Base-by-base conservation (phyloP, 305 asterid genomes). In the Nicotiana rustica region DNA sequence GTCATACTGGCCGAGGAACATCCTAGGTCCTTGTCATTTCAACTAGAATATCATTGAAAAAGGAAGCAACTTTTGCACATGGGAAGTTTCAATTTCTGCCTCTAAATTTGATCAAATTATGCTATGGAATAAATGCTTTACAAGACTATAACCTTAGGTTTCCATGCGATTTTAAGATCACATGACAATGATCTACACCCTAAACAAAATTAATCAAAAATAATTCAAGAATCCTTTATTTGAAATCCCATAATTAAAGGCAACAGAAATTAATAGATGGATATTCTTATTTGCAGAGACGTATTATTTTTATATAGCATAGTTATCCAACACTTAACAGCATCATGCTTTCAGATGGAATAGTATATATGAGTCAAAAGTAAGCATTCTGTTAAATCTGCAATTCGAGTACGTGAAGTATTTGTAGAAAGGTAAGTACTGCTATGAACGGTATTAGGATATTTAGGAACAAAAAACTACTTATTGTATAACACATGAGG, bases 391-490 rank as follows among this genome's bases (percentile, higher is more conserved):
- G 57, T 49, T 49, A 49, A 49, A 49, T 49, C 57, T 49, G 57
- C 57, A 49, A 49, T 49, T 49, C 57, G 57, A 49, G 97, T 93
- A 1, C 95, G 97, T 6, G 97, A 95, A 92, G 88, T 84, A 67
- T 97, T 95, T 10, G 97, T 92, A 78, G 98, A 95, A 89, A 94
- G 97, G 97, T 93, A 88, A 18, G 56, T 49, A 1, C 3, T 56
- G 25, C 55, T 55, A 41, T 67, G 70, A 78, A 49, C 10, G 3
- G 56, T 10, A 49, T 10, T 12, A 49, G 31, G 31, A 29, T 29
- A 29, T 29, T 29, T 29, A 29, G 17, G 13, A 49, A 49, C 57
- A 7, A 49, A 10, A 49, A 49, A 49, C 57, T 49, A 49, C 56
- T 10, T 49, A 12, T 47, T 47, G 56, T 12, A 47, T 47, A 12